These are phyloP conservation scores for Fagopyrum esculentum DNA, from an alignment of 148 eudicot genomes.

Conservation along the genomic window DNA sequence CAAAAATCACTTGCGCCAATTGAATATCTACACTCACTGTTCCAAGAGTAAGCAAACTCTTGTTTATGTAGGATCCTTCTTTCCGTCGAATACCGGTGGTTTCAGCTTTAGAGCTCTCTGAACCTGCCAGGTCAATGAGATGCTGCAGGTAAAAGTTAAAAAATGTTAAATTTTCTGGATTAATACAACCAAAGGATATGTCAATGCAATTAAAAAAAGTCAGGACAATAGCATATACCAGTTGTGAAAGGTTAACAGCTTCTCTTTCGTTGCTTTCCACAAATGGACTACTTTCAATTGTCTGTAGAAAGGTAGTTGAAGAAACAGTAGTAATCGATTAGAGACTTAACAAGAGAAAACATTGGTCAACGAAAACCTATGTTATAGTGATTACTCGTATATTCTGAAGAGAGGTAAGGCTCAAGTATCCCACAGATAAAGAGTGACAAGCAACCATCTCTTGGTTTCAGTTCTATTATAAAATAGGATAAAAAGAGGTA, in stretches of 20 bases:
- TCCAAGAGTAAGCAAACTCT: conserved; percentile 95
- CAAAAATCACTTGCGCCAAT: not conserved
- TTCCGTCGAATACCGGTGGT: conserved; percentile 88
- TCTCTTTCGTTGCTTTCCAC: conserved; percentile 79
- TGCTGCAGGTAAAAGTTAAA: conserved; percentile 71
- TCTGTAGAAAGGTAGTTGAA: conserved; percentile 35
- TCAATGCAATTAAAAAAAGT: not conserved
- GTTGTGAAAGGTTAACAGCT: conserved; percentile 85
- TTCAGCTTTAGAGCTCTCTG: conserved; percentile 99
- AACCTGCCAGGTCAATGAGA: conserved; percentile 99
- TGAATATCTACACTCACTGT: conserved; percentile 55
- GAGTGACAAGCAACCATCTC: not conserved
- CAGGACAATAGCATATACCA: conserved; percentile 40
- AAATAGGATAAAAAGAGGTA: not conserved
- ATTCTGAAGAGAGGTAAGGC: not conserved
- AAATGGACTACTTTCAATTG: conserved; percentile 96
- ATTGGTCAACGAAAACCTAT: not conserved
- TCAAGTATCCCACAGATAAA: not conserved
- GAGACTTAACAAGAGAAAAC: conserved; percentile 11
- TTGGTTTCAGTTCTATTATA: not conserved
- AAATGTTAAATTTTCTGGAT: conserved; percentile 19
- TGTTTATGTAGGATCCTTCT: conserved; percentile 95
- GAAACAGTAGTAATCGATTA: not conserved
- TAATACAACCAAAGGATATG: not conserved
- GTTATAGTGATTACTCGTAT: not conserved